These are phyloP conservation scores for Taiwanofungus camphoratus DNA, from an alignment of 1,284 basidiomycete genomes.

Conservation along the genomic window DNA sequence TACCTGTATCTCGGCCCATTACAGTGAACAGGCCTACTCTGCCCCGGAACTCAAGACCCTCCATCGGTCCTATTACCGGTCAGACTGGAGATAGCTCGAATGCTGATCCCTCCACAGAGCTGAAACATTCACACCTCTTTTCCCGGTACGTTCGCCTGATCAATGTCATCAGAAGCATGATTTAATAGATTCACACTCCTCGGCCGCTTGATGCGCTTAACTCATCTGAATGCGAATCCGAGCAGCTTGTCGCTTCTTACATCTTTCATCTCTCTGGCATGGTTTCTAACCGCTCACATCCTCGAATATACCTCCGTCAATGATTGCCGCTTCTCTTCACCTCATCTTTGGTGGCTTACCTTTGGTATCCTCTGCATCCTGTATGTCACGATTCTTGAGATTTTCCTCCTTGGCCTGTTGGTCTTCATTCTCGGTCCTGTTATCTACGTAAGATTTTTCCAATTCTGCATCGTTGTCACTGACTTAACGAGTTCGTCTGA, in stretches of 20 bases:
- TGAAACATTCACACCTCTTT: conserved; percentile 15
- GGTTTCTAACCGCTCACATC: conserved; percentile 76
- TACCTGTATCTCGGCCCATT: background rate
- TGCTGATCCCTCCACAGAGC: conserved; percentile 1
- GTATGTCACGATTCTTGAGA: conserved; percentile 70
- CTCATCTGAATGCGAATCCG: background rate
- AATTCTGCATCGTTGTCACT: background rate
- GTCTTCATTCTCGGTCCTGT: conserved; percentile 75
- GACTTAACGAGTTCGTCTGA: conserved; percentile 8
- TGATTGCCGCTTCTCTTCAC: conserved; percentile 62
- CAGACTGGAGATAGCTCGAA: background rate
- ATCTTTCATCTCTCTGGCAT: conserved; percentile 64
- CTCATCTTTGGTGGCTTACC: conserved; percentile 78
- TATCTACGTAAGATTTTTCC: conserved; percentile 53
- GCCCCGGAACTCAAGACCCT: background rate
- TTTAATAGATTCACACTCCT: too few species aligned
- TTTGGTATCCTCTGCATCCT: conserved; percentile 75
- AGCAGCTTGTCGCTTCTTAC: conserved; percentile 55
- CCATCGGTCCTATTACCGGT: background rate
- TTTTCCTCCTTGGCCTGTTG: conserved; percentile 62
- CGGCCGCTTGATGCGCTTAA: background rate
- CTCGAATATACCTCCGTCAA: conserved; percentile 68
- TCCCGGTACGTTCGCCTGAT: conserved; percentile 41
- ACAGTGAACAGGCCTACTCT: background rate
- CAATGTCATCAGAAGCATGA: too few species aligned